phyloP scores from a whole-genome alignment of 768 basidiomycete species.

The Filobasidium floriforme region DNA sequence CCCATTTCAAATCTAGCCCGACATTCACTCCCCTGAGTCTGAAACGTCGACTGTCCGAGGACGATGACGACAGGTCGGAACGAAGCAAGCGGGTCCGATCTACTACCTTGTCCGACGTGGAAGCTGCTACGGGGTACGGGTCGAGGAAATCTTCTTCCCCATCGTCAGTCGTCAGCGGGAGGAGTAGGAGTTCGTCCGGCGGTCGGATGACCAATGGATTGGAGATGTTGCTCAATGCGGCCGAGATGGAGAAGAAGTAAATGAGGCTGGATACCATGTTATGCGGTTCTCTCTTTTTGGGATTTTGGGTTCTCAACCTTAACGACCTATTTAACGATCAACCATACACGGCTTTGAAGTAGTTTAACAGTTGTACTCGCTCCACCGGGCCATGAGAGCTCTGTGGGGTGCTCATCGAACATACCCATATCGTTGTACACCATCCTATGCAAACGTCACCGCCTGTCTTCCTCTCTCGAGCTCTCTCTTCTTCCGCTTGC shows the following conservation, averaged over 20 bases:
- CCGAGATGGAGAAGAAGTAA: constrained; percentile 11
- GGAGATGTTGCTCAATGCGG: constrained; percentile 22
- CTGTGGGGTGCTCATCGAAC: too few species aligned
- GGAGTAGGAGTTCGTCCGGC: neutral
- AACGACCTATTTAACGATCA: neutral
- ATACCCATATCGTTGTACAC: too few species aligned
- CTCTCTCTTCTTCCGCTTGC: too few species aligned
- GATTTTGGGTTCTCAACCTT: neutral
- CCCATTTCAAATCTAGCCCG: neutral
- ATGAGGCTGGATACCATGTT: neutral
- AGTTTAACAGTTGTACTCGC: too few species aligned
- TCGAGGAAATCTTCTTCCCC: neutral
- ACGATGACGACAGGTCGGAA: neutral
- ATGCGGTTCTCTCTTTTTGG: neutral
- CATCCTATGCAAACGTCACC: too few species aligned
- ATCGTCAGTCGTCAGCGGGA: neutral
- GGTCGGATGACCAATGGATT: constrained; percentile 10
- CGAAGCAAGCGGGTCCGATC: constrained; percentile 6
- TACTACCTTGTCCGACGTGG: constrained; percentile 2
- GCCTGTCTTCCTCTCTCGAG: too few species aligned
- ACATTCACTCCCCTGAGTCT: neutral
- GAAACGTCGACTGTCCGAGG: neutral
- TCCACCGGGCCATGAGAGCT: too few species aligned
- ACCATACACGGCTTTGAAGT: too few species aligned
- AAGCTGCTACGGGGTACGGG: neutral